Conservation (phyloP, 2,329 filamentous ascomycete genomes). For the Clonostachys rhizophaga region DNA sequence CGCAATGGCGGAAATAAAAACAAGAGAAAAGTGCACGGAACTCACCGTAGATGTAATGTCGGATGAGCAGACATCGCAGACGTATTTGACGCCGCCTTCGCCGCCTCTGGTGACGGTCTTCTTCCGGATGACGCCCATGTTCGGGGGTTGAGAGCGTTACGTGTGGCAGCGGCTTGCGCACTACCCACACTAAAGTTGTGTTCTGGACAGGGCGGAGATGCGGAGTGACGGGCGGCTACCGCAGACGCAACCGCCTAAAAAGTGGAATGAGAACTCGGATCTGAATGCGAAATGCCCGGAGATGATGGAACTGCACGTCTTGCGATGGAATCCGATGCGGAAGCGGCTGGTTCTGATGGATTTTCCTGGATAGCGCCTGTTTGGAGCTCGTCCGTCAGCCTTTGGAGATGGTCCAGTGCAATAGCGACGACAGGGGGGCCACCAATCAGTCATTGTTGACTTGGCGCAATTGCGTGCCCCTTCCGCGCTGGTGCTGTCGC, state of each 20-base stretch:
- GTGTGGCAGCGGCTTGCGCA: slow-evolving; percentile 13
- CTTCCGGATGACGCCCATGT: slow-evolving; percentile 93
- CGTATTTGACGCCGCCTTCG: slow-evolving; percentile 89
- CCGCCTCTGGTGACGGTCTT: slow-evolving; percentile 83
- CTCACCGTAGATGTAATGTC: slow-evolving; percentile 95
- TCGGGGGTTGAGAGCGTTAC: background rate
- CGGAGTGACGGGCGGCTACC: background rate
- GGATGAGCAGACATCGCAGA: slow-evolving; percentile 94
- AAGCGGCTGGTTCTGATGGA: background rate
- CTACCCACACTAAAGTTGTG: slow-evolving; percentile 1
- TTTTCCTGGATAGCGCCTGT: too few species aligned
- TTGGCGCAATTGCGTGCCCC: too few species aligned
- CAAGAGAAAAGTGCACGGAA: slow-evolving; percentile 11
- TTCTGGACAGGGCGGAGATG: background rate
- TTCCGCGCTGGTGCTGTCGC: too few species aligned
- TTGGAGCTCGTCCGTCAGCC: too few species aligned
- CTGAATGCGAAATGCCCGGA: background rate
- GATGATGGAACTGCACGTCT: background rate
- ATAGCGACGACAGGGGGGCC: too few species aligned
- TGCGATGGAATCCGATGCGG: background rate
- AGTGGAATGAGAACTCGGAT: too few species aligned
- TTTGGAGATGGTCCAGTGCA: too few species aligned
- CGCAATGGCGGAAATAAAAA: slow-evolving; percentile 1
- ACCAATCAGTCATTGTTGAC: too few species aligned
- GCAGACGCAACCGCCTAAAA: background rate